Base-by-base conservation (phyloP, 768 basidiomycete species). In the Leccinum boreale region DNA sequence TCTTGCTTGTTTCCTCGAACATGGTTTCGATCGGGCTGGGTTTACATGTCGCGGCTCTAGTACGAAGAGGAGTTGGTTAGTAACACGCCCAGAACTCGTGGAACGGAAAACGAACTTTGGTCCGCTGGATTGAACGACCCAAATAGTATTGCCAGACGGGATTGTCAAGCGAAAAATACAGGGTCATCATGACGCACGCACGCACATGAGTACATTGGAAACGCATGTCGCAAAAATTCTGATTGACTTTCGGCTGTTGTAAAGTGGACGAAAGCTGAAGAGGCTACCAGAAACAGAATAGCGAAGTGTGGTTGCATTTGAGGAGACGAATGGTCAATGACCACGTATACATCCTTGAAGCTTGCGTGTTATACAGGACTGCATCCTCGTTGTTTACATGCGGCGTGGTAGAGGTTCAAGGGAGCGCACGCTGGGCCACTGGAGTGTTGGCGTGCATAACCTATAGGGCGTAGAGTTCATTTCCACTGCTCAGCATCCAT, bases 271-370 rank as follows among this genome's bases (percentile, higher is more conserved):
- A 56, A 53, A n/a, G 28, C 23, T 12, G 24, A 42, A 24, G 56
- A 12, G 7, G 17, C 2, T 12, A 56, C 49, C 15, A 55, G 48
- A n/a, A 56, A 26, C 21, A 53, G 14, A 24, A 54, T 10, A 19
- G 17, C 15, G 48, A 50, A 10, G 2, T 52, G 52, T 26, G 24
- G 31, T 31, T 12, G 57, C 63, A 65, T 51, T 36, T 48, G 19
- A 46, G n/a, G 39, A 26, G 39, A 46, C 11, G 33, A 54, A 6
- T 7, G 15, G 24, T 5, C 23, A 23, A 39, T 5, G 23, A 15
- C 17, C 47, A 42, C 7, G 45, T 23, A 39, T 28, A 36, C 21
- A 26, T 36, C 33, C 48, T 17, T 39, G 36, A 17, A 55, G 39
- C 33, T 39, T 24, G 35, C 2, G n/a, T 5, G 44, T 58, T 60